These are phyloP conservation scores for Neurospora africana DNA, from an alignment of 495 filamentous ascomycete genomes.

Conservation along the genomic window DNA sequence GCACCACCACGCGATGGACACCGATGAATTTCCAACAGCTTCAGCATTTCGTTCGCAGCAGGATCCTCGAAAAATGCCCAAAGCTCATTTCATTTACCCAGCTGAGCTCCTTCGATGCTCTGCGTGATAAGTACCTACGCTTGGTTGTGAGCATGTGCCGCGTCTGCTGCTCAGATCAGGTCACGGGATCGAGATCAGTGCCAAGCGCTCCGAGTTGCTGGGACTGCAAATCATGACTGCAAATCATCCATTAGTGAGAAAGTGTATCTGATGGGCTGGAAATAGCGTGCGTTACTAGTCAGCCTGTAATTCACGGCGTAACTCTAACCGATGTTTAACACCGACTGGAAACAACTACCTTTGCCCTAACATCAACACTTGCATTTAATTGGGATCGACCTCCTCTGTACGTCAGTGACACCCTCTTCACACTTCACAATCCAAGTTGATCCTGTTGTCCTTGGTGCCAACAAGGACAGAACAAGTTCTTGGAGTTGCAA, in stretches of 20 bases:
- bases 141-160: not conserved
- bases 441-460: not conserved
- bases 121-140: not conserved
- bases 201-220: not conserved
- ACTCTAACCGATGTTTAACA: not conserved
- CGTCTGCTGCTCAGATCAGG: not conserved
- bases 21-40: not conserved
- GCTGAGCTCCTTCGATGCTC: not conserved
- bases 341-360: not conserved
- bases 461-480: not conserved
- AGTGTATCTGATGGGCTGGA: not conserved
- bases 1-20: not conserved
- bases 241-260: not conserved
- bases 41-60: not conserved
- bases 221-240: not conserved
- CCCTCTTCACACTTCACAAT: not conserved
- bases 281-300: not conserved
- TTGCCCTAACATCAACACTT: not conserved
- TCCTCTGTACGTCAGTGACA: not conserved
- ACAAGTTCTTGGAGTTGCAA: not conserved
- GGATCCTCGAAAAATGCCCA: not conserved
- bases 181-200: not conserved
- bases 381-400: not conserved
- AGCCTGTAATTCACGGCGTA: fast-evolving
- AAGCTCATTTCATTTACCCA: not conserved